Conservation (phyloP, 345 rosid species). For the Rhodomyrtus tomentosa region DNA sequence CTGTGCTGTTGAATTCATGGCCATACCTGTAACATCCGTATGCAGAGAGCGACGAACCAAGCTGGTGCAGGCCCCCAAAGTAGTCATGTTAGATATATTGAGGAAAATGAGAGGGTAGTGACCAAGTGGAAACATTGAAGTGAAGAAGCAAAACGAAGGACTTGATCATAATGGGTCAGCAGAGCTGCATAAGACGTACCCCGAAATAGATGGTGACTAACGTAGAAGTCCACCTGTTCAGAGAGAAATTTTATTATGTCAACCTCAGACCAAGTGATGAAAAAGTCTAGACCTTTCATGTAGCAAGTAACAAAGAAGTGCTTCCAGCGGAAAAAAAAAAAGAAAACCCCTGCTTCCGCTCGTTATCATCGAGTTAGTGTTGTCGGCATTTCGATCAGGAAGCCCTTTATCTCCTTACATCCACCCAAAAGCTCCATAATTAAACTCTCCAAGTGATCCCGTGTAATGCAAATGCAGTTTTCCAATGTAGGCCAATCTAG, state of each 20-base stretch:
- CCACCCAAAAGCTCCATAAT: background rate
- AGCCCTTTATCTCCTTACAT: background rate
- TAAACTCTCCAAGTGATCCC: background rate
- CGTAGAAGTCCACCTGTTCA: constrained; percentile 84
- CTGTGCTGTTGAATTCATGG: constrained; percentile 49
- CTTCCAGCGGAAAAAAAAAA: background rate
- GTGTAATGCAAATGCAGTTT: background rate
- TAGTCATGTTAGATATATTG: background rate
- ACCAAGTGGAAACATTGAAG: background rate
- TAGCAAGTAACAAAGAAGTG: background rate
- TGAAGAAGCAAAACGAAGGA: background rate
- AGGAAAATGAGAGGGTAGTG: background rate
- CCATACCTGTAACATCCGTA: constrained; percentile 69
- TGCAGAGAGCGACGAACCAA: constrained; percentile 64
- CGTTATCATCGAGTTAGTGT: background rate
- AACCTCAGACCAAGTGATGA: background rate
- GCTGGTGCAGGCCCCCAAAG: constrained; percentile 21
- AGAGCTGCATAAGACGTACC: constrained; percentile 27
- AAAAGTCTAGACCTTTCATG: background rate
- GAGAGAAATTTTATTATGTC: background rate
- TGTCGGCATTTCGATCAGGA: background rate
- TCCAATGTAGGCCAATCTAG: background rate
- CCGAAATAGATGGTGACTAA: constrained; percentile 69
- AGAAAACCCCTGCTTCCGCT: background rate
- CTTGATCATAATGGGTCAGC: background rate